These are phyloP conservation scores for Ogataea paraovalis DNA, from an alignment of 805 yeast species.

Conservation along the genomic window DNA sequence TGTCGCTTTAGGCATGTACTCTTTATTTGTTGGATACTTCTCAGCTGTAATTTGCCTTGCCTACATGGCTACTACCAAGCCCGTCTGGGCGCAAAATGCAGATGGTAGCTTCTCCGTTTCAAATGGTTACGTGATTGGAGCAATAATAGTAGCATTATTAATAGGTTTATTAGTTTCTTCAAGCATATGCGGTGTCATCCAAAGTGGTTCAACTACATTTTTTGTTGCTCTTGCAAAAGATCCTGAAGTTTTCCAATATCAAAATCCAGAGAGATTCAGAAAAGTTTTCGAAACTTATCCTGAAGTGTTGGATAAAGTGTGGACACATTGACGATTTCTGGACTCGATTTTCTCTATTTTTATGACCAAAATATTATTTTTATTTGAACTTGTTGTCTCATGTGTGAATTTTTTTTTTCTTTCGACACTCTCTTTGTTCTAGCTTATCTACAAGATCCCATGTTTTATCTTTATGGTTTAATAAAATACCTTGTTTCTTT, in stretches of 20 bases:
- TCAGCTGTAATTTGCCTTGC: constrained; percentile 51
- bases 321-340: neutral
- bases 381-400: no score
- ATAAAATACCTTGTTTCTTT: no score
- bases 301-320: constrained; percentile 39
- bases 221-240: constrained; percentile 79
- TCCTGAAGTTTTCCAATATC: constrained; percentile 71
- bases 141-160: constrained; percentile 37
- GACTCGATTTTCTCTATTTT: no score
- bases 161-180: constrained; percentile 71
- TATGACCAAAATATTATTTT: no score
- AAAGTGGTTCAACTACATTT: constrained; percentile 75
- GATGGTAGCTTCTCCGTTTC: constrained; percentile 36
- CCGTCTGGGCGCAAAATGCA: constrained; percentile 47
- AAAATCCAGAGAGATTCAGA: constrained; percentile 55
- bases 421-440: no score
- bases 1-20: constrained; percentile 67
- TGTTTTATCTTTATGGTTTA: no score
- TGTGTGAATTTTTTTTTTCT: no score
- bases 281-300: constrained; percentile 48
- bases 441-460: no score
- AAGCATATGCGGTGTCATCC: constrained; percentile 64
- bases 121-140: constrained; percentile 37
- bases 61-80: constrained; percentile 63
- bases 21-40: constrained; percentile 56